Evolutionary conservation across 164 flowering plant species (phyloP), one percentile per base, ranked within the genome.

Genomic region (Warburgia ugandensis): DNA sequence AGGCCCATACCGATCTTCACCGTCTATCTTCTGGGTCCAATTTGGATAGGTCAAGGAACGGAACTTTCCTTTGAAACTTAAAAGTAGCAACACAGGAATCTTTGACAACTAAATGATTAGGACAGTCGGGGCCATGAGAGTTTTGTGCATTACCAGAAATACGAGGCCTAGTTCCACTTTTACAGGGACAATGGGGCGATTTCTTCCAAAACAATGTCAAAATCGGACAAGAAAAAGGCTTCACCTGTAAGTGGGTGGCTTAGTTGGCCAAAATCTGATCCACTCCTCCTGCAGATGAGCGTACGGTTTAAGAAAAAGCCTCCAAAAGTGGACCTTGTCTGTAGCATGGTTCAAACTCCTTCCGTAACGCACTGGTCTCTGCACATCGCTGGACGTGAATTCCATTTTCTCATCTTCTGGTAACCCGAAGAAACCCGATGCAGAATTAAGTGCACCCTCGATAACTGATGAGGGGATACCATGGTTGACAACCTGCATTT

Each of bases 231-330:
- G n/a, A n/a, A n/a, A n/a, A n/a, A n/a, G n/a, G n/a, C n/a, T n/a
- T n/a, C 39, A 70, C 77, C 73, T 69, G 48, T 70, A 76, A 13
- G 29, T 25, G 14, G 63, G 54, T 0, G 86, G 80, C 16, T 67
- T 74, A 0, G 30, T 0, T 1, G 80, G 80, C 80, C 85, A 79
- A 0, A 38, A 40, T 4, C 54, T 14, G 22, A 74, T 56, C 79
- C 80, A 78, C 0, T 65, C 32, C 3, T 68, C 28, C 26, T 72
- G 37, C 6, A 83, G 87, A 60, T 76, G 59, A 1, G 81, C 68
- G 45, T 76, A 76, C 54, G 76, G 80, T 48, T 81, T 76, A 38
- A 81, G 75, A 50, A 76, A 72, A 0, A 65, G 59, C 61, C 87
- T 78, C 81, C 84, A 67, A 48, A 59, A 75, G 30, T 73, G 79